phyloP scores from a whole-genome alignment of 345 rosid genomes.

The Heritiera littoralis region DNA sequence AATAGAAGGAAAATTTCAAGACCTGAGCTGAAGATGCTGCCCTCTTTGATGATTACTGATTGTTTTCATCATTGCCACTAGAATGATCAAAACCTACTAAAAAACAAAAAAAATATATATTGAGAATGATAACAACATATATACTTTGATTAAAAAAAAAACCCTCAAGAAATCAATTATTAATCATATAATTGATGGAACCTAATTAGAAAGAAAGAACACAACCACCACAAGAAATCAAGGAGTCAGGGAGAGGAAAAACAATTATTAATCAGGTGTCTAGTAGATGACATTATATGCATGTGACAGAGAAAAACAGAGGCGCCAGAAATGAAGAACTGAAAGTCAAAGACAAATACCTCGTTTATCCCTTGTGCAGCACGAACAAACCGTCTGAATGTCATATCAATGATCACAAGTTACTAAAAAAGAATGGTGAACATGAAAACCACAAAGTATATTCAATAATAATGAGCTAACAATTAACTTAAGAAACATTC shows the following conservation, averaged over 20 bases:
- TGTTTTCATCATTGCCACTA: too few species aligned
- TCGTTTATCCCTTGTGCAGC: constrained; percentile 79
- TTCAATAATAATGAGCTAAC: neutral
- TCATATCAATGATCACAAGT: constrained; percentile 23
- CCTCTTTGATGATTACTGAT: too few species aligned
- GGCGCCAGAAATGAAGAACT: neutral
- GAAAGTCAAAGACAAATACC: constrained; percentile 45
- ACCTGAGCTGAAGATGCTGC: too few species aligned
- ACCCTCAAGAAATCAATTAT: too few species aligned
- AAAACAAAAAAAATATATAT: too few species aligned
- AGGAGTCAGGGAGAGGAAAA: neutral
- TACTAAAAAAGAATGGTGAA: constrained; percentile 6
- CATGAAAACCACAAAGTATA: neutral
- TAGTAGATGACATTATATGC: neutral
- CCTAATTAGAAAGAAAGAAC: constrained; percentile 30
- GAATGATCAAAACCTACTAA: too few species aligned
- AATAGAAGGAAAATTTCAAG: too few species aligned
- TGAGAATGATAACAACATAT: too few species aligned
- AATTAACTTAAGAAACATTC: constrained; percentile 83
- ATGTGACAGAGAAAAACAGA: neutral
- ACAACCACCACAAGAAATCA: neutral
- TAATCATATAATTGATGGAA: constrained; percentile 59
- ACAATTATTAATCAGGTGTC: neutral
- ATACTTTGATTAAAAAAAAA: too few species aligned
- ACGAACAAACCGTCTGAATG: constrained; percentile 75